These are phyloP conservation scores for Pyricularia pennisetigena DNA, from an alignment of 2,329 filamentous ascomycete genomes.

Conservation along the genomic window DNA sequence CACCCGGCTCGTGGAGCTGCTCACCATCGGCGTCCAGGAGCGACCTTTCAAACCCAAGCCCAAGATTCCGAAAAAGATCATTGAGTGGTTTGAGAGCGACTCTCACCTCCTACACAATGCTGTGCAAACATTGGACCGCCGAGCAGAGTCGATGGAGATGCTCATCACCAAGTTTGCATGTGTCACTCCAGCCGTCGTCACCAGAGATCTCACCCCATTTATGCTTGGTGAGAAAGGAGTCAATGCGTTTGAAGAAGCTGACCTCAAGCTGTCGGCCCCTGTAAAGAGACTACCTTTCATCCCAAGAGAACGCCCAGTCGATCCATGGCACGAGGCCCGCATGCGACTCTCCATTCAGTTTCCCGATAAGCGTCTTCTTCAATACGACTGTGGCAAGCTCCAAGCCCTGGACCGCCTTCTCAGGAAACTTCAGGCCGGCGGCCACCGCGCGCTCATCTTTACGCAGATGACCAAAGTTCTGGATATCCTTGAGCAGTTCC, in stretches of 20 bases:
- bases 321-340: slow-evolving; percentile 89
- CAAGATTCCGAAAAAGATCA: slow-evolving; percentile 48
- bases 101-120: slow-evolving; percentile 54
- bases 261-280: slow-evolving; percentile 47
- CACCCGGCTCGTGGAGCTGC: slow-evolving; percentile 62
- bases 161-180: slow-evolving; percentile 84
- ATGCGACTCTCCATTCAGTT: slow-evolving; percentile 94
- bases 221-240: slow-evolving; percentile 53
- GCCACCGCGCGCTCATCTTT: slow-evolving; percentile 93
- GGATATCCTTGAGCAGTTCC: slow-evolving; percentile 92
- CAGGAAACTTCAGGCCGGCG: slow-evolving; percentile 76
- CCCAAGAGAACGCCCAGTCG: slow-evolving; percentile 46
- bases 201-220: slow-evolving; percentile 62
- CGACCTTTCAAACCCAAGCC: slow-evolving; percentile 52
- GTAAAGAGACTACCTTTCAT: slow-evolving; percentile 46
- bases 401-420: slow-evolving; percentile 82
- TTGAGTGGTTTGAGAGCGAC: slow-evolving; percentile 67
- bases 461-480: slow-evolving; percentile 99
- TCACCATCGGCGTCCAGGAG: slow-evolving; percentile 54
- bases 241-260: slow-evolving; percentile 44
- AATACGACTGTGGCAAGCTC: slow-evolving; percentile 96
- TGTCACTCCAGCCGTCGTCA: slow-evolving; percentile 80
- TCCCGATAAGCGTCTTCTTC: slow-evolving; percentile 88
- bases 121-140: slow-evolving; percentile 64
- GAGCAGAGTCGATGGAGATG: slow-evolving; percentile 62